Evolutionary conservation across 768 basidiomycete genomes (phyloP).

Genomic region (Rhizopogon sp.): DNA sequence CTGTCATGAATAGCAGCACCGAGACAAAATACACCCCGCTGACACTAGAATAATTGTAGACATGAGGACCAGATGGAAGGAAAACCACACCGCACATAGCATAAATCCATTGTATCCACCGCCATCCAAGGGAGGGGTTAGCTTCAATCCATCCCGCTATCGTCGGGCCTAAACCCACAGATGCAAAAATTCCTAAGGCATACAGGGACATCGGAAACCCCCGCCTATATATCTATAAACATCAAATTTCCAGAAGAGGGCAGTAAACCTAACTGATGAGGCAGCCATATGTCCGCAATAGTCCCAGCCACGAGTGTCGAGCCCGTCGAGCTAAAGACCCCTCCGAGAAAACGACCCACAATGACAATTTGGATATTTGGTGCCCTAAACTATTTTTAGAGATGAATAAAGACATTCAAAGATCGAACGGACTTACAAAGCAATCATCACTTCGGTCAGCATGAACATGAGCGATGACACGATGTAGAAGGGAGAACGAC

Average conservation of each 20-base stretch:
- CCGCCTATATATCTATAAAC: constrained; percentile 39
- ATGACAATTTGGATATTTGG: constrained; percentile 56
- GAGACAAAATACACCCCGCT: constrained; percentile 45
- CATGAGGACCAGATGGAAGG: background rate
- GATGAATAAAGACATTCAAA: background rate
- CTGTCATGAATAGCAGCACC: constrained; percentile 54
- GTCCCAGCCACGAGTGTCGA: constrained; percentile 73
- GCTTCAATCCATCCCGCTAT: constrained; percentile 65
- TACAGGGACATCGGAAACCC: constrained; percentile 79
- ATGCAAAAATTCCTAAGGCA: constrained; percentile 52
- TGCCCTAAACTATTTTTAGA: constrained; percentile 19
- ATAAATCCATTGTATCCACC: constrained; percentile 84
- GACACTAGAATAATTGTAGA: constrained; percentile 32
- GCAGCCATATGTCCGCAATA: constrained; percentile 63
- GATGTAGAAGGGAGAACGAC: constrained; percentile 56
- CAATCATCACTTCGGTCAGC: constrained; percentile 41
- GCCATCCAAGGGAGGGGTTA: constrained; percentile 55
- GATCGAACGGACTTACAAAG: constrained; percentile 16
- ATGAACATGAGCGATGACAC: constrained; percentile 45
- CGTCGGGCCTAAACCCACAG: constrained; percentile 60
- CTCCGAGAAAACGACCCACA: constrained; percentile 58
- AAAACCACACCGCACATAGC: constrained; percentile 41
- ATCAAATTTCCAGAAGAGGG: background rate
- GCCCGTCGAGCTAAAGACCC: constrained; percentile 64
- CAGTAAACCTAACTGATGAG: constrained; percentile 44